Percentiles rank a stretch among this genome's conserved stretches.
These are phyloP conservation scores for Mortierella hygrophila DNA, from an alignment of 192 early-diverging fungal genomes.

Conservation along the genomic window DNA sequence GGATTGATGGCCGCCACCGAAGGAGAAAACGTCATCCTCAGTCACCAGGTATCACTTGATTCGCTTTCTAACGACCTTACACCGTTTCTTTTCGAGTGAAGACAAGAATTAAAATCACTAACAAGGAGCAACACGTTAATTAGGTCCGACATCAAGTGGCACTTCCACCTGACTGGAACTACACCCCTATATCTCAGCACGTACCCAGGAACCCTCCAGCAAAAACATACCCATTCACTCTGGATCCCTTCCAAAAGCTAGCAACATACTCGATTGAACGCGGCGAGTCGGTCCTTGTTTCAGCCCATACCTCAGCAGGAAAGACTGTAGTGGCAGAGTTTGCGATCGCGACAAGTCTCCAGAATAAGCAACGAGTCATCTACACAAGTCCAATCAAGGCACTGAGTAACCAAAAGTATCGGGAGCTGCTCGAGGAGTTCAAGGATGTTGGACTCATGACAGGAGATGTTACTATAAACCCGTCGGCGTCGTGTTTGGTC, in stretches of 20 bases:
- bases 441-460: slow-evolving; percentile 98
- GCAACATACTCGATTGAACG: slow-evolving; percentile 90
- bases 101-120: not conserved
- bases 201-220: slow-evolving; percentile 82
- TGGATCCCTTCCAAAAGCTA: slow-evolving; percentile 94
- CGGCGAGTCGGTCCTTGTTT: slow-evolving; percentile 92
- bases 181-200: slow-evolving; percentile 88
- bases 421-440: slow-evolving; percentile 93
- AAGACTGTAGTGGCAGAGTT: slow-evolving; percentile 99
- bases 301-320: slow-evolving; percentile 95
- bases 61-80: not conserved
- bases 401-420: slow-evolving; percentile 96
- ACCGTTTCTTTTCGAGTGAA: not conserved
- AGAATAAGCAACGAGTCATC: slow-evolving; percentile 92
- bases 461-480: slow-evolving; percentile 96
- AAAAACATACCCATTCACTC: slow-evolving; percentile 87
- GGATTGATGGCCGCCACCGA: not conserved
- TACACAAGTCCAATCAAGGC: slow-evolving; percentile 98
- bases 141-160: slow-evolving; percentile 94
- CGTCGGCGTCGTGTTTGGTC: slow-evolving; percentile 89
- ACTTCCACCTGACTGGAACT: slow-evolving; percentile 86
- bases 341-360: slow-evolving; percentile 90
- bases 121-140: not conserved
- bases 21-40: slow-evolving; percentile 23
- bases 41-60: slow-evolving; percentile 30